Conservation (phyloP, 768 basidiomycete species). For the Calocybe indica region DNA sequence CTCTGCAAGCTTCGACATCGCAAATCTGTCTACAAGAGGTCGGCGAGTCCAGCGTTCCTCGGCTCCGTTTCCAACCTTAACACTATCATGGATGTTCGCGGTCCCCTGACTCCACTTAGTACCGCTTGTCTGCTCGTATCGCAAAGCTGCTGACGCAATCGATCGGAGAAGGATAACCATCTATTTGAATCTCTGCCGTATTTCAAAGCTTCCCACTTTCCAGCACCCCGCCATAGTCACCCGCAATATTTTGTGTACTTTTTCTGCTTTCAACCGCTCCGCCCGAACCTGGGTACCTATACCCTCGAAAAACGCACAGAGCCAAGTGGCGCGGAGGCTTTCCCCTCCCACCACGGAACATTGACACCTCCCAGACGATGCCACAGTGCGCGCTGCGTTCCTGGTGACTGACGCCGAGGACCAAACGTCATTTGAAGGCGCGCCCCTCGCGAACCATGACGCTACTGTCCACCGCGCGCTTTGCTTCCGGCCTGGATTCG, state of each 20-base stretch:
- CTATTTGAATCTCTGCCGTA: too few relatives aligned
- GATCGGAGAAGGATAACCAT: too few relatives aligned
- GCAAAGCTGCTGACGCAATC: too few relatives aligned
- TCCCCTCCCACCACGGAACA: slow-evolving; percentile 31
- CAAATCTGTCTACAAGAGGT: too few relatives aligned
- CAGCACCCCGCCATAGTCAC: background rate
- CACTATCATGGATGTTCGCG: too few relatives aligned
- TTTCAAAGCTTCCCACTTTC: too few relatives aligned
- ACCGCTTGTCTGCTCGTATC: too few relatives aligned
- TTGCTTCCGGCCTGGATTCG: slow-evolving; percentile 16
- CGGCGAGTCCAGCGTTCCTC: too few relatives aligned
- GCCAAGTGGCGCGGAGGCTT: slow-evolving; percentile 7
- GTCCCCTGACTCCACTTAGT: too few relatives aligned
- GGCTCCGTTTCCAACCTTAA: too few relatives aligned
- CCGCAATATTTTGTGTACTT: slow-evolving; percentile 9
- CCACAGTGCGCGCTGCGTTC: slow-evolving; percentile 26
- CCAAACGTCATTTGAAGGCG: slow-evolving; percentile 22
- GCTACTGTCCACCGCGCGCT: slow-evolving; percentile 27
- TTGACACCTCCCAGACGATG: slow-evolving; percentile 31
- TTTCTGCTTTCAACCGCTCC: slow-evolving; percentile 18
- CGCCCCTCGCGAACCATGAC: slow-evolving; percentile 33
- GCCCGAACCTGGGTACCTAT: slow-evolving; percentile 16
- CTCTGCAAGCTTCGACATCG: too few relatives aligned
- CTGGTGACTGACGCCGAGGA: slow-evolving; percentile 32
- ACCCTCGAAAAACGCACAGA: slow-evolving; percentile 13